A percentile compares a stretch with the other conserved stretches of the same genome.
These are phyloP conservation scores for Bisporella sp. DNA, from an alignment of 2,329 filamentous ascomycete species.

Conservation along the genomic window DNA sequence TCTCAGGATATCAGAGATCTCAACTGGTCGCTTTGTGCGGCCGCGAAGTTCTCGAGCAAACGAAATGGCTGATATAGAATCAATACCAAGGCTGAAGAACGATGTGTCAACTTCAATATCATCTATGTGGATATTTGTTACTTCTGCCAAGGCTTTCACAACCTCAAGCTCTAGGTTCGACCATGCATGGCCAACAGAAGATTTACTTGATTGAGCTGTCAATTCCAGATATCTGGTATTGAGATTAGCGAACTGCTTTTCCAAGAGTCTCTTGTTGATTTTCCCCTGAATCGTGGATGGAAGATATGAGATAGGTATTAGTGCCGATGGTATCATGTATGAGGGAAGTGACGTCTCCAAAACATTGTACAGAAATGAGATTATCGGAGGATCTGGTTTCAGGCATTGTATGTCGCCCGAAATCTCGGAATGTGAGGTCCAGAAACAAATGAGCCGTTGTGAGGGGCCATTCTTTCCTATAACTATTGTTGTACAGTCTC, in stretches of 20 bases:
- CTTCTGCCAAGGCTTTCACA: constrained; percentile 44
- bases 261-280: constrained; percentile 53
- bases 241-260: constrained; percentile 40
- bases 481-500: constrained; percentile 60
- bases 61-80: constrained; percentile 75
- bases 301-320: constrained; percentile 63
- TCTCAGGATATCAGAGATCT: constrained; percentile 64
- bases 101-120: constrained; percentile 59
- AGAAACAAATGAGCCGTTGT: constrained; percentile 62
- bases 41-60: constrained; percentile 52
- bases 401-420: constrained; percentile 24
- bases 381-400: constrained; percentile 27
- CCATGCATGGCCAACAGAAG: constrained; percentile 32
- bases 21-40: constrained; percentile 39
- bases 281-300: constrained; percentile 73
- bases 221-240: constrained; percentile 35
- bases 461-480: constrained; percentile 33
- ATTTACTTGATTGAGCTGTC: constrained; percentile 16
- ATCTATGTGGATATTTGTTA: constrained; percentile 37
- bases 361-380: constrained; percentile 43
- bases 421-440: constrained; percentile 39
- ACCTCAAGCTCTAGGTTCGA: constrained; percentile 49
- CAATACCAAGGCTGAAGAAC: constrained; percentile 71
- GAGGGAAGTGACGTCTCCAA: constrained; percentile 52
- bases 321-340: constrained; percentile 74